These are phyloP conservation scores for Scheffersomyces stambukii DNA, from an alignment of 1,139 yeast species.

Conservation along the genomic window DNA sequence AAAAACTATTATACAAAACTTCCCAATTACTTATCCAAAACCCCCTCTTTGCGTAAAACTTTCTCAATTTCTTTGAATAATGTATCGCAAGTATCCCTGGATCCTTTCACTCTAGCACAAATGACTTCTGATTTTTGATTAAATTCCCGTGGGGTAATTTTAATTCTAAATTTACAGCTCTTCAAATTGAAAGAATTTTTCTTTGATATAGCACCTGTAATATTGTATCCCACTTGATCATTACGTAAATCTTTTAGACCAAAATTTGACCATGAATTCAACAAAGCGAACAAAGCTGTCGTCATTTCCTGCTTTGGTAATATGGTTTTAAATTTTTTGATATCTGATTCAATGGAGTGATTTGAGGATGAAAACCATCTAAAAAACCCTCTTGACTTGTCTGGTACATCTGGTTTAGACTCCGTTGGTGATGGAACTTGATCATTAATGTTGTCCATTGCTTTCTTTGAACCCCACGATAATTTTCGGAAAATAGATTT, in stretches of 20 bases:
- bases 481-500: constrained; percentile 60
- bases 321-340: constrained; percentile 39
- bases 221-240: constrained; percentile 38
- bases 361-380: constrained; percentile 36
- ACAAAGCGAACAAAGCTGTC: constrained; percentile 58
- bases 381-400: constrained; percentile 32
- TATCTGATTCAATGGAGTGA: constrained; percentile 22
- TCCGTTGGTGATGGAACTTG: constrained; percentile 41
- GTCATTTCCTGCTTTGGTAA: constrained; percentile 55
- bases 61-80: constrained; percentile 45
- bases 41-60: constrained; percentile 45
- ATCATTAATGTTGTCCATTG: constrained; percentile 17
- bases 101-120: constrained; percentile 44
- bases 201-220: constrained; percentile 60
- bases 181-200: constrained; percentile 59
- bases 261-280: constrained; percentile 66
- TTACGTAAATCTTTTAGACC: constrained; percentile 58
- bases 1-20: constrained; percentile 5
- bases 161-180: constrained; percentile 61
- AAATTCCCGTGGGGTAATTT: constrained; percentile 37
- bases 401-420: constrained; percentile 28
- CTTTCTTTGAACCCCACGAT: constrained; percentile 51
- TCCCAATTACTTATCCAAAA: constrained; percentile 24
- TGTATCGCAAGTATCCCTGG: constrained; percentile 38
- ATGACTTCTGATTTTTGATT: constrained; percentile 45